Conservation (phyloP, 345 rosid genomes). For the Schrenkiella parvula region DNA sequence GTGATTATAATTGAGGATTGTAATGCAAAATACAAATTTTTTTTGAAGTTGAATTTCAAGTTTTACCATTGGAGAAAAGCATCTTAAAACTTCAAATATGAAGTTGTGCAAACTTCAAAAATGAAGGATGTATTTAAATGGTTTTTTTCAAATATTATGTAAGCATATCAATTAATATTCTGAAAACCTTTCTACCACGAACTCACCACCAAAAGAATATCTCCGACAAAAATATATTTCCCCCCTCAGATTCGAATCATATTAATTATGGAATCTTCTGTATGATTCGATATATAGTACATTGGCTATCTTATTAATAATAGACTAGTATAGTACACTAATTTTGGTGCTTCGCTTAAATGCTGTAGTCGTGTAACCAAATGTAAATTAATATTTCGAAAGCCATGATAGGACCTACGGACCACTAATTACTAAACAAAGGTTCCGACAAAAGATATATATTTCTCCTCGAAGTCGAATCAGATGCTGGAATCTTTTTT, state of each 20-base stretch:
- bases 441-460: not conserved
- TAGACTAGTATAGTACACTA: not conserved
- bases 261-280: not conserved
- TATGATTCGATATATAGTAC: constrained; percentile 5
- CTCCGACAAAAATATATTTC: not conserved
- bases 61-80: too few species aligned
- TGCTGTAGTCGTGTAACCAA: not conserved
- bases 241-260: not conserved
- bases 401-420: too few species aligned
- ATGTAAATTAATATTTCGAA: not conserved
- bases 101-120: too few species aligned
- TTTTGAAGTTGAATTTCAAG: too few species aligned
- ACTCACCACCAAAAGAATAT: not conserved
- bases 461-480: not conserved
- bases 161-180: not conserved
- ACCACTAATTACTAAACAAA: too few species aligned
- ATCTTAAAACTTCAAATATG: too few species aligned
- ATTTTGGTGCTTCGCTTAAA: not conserved
- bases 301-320: not conserved
- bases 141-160: too few species aligned
- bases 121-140: too few species aligned
- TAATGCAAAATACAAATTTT: too few species aligned
- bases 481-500: constrained; percentile 5
- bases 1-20: too few species aligned
- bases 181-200: not conserved